Evolutionary conservation across 495 filamentous ascomycete species (phyloP).

Genomic region (Penicillium canariense): DNA sequence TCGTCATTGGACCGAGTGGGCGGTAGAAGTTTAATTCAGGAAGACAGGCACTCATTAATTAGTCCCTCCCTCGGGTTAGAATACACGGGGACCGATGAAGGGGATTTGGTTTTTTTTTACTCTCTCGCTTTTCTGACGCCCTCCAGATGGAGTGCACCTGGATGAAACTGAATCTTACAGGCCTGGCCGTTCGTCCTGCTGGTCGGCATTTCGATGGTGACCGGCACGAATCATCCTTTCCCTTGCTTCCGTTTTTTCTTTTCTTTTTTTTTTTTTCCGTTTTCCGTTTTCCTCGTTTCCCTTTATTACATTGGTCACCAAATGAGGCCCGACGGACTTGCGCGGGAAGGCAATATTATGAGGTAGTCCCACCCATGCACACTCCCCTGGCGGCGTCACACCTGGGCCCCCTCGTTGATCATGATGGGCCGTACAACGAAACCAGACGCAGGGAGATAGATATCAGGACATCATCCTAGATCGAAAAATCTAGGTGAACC

Average conservation of each 20-base stretch:
- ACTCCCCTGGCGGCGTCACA: background rate
- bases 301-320: background rate
- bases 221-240: constrained; percentile 8
- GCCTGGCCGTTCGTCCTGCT: background rate
- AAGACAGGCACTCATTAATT: background rate
- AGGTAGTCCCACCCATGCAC: background rate
- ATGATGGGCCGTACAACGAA: no score
- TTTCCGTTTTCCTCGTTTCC: background rate
- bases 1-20: constrained; percentile 29
- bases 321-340: background rate
- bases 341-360: background rate
- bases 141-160: no score
- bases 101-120: background rate
- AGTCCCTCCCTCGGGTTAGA: background rate
- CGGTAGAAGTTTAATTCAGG: constrained; percentile 33
- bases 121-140: no score
- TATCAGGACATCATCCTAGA: no score
- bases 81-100: background rate
- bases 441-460: no score
- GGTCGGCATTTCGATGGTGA: constrained; percentile 14
- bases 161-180: no score
- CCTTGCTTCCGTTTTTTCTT: constrained; percentile 9
- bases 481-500: background rate
- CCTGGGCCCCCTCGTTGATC: background rate
- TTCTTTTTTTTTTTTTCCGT: constrained; percentile 5